phyloP scores from a whole-genome alignment of 495 filamentous ascomycete genomes.

The Viridothelium virens region DNA sequence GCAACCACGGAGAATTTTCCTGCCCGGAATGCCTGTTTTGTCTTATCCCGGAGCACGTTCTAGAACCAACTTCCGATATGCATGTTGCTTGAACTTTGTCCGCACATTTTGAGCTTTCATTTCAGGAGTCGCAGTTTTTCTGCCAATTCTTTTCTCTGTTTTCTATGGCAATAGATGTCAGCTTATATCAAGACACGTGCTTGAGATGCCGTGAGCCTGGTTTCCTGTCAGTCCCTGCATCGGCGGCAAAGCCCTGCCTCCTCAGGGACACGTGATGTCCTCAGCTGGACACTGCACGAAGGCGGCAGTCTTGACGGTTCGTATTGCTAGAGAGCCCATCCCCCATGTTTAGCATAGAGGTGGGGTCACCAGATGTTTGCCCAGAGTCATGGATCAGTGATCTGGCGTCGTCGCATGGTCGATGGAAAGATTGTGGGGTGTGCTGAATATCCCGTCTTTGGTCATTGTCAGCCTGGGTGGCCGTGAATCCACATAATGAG shows the following conservation, averaged over 20 bases:
- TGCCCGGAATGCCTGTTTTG: too few species aligned
- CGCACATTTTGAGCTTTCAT: too few species aligned
- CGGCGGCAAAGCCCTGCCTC: background rate
- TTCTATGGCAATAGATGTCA: too few species aligned
- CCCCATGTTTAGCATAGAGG: background rate
- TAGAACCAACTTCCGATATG: too few species aligned
- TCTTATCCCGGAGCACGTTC: too few species aligned
- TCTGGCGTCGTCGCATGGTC: slow-evolving; percentile 3
- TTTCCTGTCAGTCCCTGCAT: background rate
- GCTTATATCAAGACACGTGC: background rate
- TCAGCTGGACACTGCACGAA: background rate
- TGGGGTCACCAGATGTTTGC: slow-evolving; percentile 8
- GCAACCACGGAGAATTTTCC: too few species aligned
- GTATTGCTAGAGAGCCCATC: background rate
- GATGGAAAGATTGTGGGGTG: background rate
- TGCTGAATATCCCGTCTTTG: background rate
- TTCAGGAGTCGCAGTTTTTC: too few species aligned
- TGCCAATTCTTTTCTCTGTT: too few species aligned
- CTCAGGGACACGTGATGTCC: background rate
- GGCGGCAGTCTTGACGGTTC: background rate
- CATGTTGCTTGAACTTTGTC: too few species aligned
- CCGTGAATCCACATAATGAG: background rate
- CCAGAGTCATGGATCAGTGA: background rate
- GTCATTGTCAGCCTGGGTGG: background rate
- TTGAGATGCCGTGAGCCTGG: background rate